phyloP scores from a whole-genome alignment of 2,329 filamentous ascomycete genomes.

The Septoria linicola region DNA sequence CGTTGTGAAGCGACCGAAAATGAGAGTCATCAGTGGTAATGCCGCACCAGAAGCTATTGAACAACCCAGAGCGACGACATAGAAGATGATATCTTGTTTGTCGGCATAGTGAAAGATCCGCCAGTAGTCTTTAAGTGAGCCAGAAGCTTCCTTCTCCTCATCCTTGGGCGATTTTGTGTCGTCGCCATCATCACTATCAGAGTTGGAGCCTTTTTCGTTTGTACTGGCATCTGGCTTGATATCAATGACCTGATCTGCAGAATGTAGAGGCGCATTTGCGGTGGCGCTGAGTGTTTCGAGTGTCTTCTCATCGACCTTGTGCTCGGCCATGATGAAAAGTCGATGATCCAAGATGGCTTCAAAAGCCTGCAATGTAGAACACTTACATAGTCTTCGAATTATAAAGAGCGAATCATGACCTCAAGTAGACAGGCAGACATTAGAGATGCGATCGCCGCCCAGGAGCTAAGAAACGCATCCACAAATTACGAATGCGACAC shows the following conservation, averaged over 20 bases:
- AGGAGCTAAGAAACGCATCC: too few relatives aligned
- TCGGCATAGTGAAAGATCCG: conserved; percentile 39
- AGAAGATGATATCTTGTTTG: conserved; percentile 30
- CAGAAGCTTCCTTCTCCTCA: conserved; percentile 20
- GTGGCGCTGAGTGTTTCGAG: conserved; percentile 9
- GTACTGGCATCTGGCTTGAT: conserved; percentile 6
- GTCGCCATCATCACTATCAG: conserved; percentile 13
- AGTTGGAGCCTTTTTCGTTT: conserved; percentile 9
- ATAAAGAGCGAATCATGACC: too few relatives aligned
- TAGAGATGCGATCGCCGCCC: too few relatives aligned
- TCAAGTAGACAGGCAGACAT: too few relatives aligned
- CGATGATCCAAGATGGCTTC: not conserved
- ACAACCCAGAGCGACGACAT: conserved; percentile 33
- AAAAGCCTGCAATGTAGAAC: not conserved
- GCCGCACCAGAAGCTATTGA: conserved; percentile 47
- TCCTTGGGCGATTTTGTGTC: conserved; percentile 3
- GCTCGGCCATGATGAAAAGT: conserved; percentile 6
- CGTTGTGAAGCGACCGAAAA: conserved; percentile 53
- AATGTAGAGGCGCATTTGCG: conserved; percentile 7
- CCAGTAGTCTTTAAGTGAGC: conserved; percentile 26
- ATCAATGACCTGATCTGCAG: conserved; percentile 7
- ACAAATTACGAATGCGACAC: too few relatives aligned
- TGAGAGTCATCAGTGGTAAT: conserved; percentile 50
- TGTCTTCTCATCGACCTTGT: conserved; percentile 17
- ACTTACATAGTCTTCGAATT: not conserved